Conservation (phyloP, 305 asterid genomes). For the Fraxinus latifolia region DNA sequence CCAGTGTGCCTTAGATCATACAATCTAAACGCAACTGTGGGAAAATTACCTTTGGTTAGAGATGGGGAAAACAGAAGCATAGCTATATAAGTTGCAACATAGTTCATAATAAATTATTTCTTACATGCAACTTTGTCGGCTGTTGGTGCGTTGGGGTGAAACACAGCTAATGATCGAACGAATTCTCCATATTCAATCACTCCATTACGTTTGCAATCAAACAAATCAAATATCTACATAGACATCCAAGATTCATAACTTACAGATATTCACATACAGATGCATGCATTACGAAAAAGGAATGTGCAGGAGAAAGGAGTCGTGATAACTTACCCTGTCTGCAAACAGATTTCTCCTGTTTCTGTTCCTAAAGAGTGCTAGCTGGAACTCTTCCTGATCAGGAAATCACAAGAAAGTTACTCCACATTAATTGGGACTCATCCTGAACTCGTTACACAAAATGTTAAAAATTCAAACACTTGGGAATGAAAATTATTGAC, state of each 20-base stretch:
- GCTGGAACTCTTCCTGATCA: conserved; percentile 87
- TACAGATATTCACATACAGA: neutral
- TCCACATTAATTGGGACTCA: neutral
- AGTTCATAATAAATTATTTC: conserved; percentile 8
- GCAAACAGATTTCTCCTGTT: conserved; percentile 71
- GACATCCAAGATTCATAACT: neutral
- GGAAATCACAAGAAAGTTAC: conserved; percentile 4
- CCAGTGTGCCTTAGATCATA: conserved; percentile 84
- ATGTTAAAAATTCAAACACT: neutral
- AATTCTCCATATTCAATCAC: conserved; percentile 91
- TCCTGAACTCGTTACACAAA: neutral
- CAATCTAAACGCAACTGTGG: conserved; percentile 70
- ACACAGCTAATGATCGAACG: conserved; percentile 71
- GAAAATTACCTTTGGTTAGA: conserved; percentile 5
- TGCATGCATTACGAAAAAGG: neutral
- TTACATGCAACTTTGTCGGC: conserved; percentile 62
- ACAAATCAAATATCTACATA: conserved; percentile 66
- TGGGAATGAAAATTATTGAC: neutral
- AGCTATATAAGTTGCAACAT: neutral
- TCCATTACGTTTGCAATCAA: conserved; percentile 71
- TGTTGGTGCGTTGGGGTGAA: conserved; percentile 69
- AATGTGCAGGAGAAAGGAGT: neutral
- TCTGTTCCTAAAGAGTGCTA: conserved; percentile 78
- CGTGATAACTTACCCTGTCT: conserved; percentile 59
- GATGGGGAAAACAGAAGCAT: neutral